Evolutionary conservation across 768 basidiomycete genomes (phyloP).

Genomic region (Dacryopinax spathularia): DNA sequence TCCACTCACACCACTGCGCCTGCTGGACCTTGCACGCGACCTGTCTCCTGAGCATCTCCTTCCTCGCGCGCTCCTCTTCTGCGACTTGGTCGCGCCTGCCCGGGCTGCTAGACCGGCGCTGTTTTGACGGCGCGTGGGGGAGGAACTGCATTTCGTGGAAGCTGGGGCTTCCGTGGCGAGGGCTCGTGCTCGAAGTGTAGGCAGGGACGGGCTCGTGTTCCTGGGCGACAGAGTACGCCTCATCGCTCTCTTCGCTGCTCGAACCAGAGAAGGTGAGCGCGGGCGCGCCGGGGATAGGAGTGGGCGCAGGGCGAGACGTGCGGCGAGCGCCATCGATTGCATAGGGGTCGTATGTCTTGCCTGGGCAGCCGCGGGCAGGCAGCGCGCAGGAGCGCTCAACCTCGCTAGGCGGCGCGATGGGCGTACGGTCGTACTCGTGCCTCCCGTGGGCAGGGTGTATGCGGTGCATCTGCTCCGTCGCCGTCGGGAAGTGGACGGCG

Average conservation of each 20-base stretch:
- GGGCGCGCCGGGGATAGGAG: not conserved
- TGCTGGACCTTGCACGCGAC: not conserved
- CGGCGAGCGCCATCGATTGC: not conserved
- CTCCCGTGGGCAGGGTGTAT: slow-evolving; percentile 33
- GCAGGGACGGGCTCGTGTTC: not conserved
- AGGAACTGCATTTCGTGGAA: not conserved
- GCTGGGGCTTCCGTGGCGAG: not conserved
- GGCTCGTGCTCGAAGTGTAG: not conserved
- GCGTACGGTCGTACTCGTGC: slow-evolving; percentile 58
- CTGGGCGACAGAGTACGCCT: not conserved
- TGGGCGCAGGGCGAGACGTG: not conserved
- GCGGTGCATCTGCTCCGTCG: slow-evolving; percentile 25
- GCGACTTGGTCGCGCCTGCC: not conserved
- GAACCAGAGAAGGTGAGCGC: slow-evolving; percentile 1
- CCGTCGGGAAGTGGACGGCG: slow-evolving; percentile 39
- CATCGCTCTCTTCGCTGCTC: slow-evolving; percentile 3
- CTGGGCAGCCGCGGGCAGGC: slow-evolving; percentile 64
- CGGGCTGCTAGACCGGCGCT: not conserved
- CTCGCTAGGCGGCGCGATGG: slow-evolving; percentile 40
- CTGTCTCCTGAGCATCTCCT: not conserved
- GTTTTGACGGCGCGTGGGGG: not conserved
- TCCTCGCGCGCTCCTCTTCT: not conserved
- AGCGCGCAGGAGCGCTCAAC: slow-evolving; percentile 53
- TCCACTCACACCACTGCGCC: not conserved
- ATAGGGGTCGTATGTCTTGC: slow-evolving; percentile 39